These are phyloP conservation scores for Noccaea bulbosa DNA, from an alignment of 345 rosid genomes.

Conservation along the genomic window DNA sequence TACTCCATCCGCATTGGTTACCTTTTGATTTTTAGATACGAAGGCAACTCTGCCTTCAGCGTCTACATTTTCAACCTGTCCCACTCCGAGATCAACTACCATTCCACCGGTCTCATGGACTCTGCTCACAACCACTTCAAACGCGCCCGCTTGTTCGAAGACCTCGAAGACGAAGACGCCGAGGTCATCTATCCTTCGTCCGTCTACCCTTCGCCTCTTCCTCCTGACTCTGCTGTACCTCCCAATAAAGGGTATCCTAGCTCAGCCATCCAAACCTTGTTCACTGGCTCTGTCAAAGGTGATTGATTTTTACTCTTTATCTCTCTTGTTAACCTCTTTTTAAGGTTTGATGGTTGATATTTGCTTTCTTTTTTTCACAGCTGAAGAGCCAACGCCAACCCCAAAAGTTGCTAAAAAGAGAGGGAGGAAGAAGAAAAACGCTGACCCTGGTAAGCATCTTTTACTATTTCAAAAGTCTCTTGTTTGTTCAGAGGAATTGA, in stretches of 20 bases:
- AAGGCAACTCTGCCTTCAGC: conserved; percentile 75
- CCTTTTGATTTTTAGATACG: conserved; percentile 81
- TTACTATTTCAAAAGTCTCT: neutral
- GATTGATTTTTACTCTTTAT: neutral
- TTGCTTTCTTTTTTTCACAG: conserved; percentile 35
- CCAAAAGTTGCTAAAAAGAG: conserved; percentile 54
- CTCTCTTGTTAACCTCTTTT: conserved; percentile 16
- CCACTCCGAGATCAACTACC: conserved; percentile 72
- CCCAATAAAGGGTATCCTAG: conserved; percentile 49
- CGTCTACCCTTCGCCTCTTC: conserved; percentile 30
- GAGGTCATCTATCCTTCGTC: conserved; percentile 48
- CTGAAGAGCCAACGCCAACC: conserved; percentile 45
- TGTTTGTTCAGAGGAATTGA: conserved; percentile 6
- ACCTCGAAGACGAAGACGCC: conserved; percentile 70
- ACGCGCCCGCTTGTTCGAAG: conserved; percentile 67
- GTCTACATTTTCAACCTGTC: conserved; percentile 78
- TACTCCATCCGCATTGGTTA: conserved; percentile 73
- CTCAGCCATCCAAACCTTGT: conserved; percentile 61
- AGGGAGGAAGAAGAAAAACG: conserved; percentile 69
- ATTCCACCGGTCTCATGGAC: conserved; percentile 48
- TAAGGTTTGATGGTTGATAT: conserved; percentile 14
- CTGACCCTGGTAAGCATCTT: conserved; percentile 66
- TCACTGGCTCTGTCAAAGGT: conserved; percentile 48
- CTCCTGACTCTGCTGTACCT: conserved; percentile 41
- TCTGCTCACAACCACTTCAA: conserved; percentile 52